Evolutionary conservation across 169 alveolate species (phyloP), one percentile per base, ranked within the genome.

Genomic region (Eimeria acervulina): DNA sequence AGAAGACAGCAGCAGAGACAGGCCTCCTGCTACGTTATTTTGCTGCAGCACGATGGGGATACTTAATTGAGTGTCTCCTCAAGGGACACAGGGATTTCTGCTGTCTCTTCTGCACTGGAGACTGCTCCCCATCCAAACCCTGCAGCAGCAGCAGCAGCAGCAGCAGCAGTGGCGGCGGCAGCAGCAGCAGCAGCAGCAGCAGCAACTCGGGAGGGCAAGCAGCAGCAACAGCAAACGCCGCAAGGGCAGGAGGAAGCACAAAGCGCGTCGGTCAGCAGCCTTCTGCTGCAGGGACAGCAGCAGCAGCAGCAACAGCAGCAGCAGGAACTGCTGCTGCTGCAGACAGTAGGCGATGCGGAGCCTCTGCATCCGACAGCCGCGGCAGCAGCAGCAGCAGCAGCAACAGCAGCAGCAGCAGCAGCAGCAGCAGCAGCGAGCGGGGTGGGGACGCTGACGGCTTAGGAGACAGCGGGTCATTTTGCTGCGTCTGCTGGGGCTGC

Each of bases 81-180:
- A 21, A 72, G 33, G 88, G 95, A 31, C 61, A 90, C 74, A 52
- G 95, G 15, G 95, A 68, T 52, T 51, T 63, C 55, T 90, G 95
- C 36, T 31, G 88, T n/a, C 31, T 36, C 23, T 13, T 21, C 36
- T 90, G 95, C 74, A 63, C 47, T 10, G 95, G 95, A 38, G 42
- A 51, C 13, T 90, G 95, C 72, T 26, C 87, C 13, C 55, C 28
- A 42, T 8, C 78, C 55, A 52, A 44, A 31, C 68, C 68, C 2
- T 42, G 90, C 40, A 38, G 90, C 87, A 76, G 19, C 51, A 28
- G 51, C 87, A 76, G 55, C 59, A 80, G 36, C 89, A 44, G 38
- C 90, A 42, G 66, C 90, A 80, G 90, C 90, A 42, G 90, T 55
- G 21, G 59, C 44, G 19, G 52, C 40, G 19, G 84, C 52, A 72